Base-by-base conservation (phyloP, 306 rosid species). In the Oxytropis ochrocephala region DNA sequence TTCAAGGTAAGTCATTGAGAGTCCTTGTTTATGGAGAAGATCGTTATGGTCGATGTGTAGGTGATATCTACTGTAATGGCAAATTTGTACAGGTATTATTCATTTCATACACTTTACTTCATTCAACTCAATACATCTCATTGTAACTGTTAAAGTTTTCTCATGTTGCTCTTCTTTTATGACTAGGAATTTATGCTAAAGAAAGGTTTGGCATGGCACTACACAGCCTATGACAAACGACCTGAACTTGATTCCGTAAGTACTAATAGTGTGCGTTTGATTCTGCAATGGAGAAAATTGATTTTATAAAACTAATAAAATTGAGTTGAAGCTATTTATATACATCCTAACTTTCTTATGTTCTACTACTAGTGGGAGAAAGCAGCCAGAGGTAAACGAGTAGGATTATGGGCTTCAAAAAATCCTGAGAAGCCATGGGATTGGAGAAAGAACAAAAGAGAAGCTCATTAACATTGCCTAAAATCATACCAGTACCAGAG, bases 401-500 rank as follows among this genome's bases (percentile, higher is more conserved):
- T 84, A 16, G 99, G 99, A 27, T 74, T 95, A 66, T 91, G 99
- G 99, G 96, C 88, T 76, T 83, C 92, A 44, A 39, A 79, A 39
- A 91, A 94, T 71, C 97, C 99, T 11, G 92, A 91, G 81, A 82
- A 89, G 87, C 99, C 99, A 50, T 95, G 97, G 99, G 95, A 95
- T 0, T 95, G 96, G 91, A 89, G 97, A 62, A 89, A 78, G 77
- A 76, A 74, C 46, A 84, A 7, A 69, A 54, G 94, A 11, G 68
- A 74, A 64, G 90, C 76, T 11, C 58, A 78, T 60, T 84, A 29
- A 60, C 71, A 65, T 35, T 14, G 60, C 21, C 32, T 48, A 49
- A 57, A 24, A 47, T 64, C 48, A 63, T 47, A 36, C 19, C 10
- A 16, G 30, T 9, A 64, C 58, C 39, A 30, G 65, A 9, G 41